Conservation (phyloP, 139 green algal genomes). For the Ettlia oleoabundans region DNA sequence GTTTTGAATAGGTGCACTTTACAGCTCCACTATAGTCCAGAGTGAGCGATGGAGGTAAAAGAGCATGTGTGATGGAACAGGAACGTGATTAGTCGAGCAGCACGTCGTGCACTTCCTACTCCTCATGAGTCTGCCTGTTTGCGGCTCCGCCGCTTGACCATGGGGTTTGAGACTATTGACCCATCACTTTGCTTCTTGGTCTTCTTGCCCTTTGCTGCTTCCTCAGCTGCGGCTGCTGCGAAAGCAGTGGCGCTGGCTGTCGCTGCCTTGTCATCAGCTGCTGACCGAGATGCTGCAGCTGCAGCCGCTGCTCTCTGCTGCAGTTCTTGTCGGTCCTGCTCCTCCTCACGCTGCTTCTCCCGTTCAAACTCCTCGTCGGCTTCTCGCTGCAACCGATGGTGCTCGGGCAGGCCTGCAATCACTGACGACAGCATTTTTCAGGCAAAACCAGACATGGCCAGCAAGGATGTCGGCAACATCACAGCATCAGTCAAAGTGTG, state of each 20-base stretch:
- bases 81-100: no score
- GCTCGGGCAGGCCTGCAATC: conserved; percentile 25
- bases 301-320: conserved; percentile 4
- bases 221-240: background rate
- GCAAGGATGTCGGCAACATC: background rate
- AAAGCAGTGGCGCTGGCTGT: background rate
- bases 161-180: background rate
- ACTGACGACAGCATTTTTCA: background rate
- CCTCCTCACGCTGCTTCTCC: conserved; percentile 1
- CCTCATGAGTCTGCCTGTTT: background rate
- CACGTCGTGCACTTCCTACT: background rate
- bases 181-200: background rate
- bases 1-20: no score
- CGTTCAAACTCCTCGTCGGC: background rate
- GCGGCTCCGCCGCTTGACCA: background rate
- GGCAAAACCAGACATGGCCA: background rate
- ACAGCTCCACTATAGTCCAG: no score
- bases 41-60: no score
- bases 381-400: background rate
- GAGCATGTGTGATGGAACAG: no score
- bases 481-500: background rate
- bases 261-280: background rate
- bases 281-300: background rate
- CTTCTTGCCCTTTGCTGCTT: background rate
- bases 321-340: conserved; percentile 14